Conservation (phyloP, 345 rosid genomes). For the Microthlaspi erraticum region DNA sequence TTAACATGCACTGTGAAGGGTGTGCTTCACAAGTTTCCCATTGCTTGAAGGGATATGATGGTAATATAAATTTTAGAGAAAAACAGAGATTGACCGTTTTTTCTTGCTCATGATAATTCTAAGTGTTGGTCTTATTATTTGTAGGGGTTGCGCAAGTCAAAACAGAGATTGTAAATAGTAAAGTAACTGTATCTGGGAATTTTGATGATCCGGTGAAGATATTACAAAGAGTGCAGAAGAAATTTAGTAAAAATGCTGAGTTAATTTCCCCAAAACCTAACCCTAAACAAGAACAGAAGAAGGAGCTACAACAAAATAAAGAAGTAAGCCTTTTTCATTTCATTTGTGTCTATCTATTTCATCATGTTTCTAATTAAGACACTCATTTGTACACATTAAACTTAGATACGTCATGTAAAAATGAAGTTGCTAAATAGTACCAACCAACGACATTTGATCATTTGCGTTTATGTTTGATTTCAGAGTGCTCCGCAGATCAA, state of each 20-base stretch:
- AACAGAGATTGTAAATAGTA: conserved; percentile 45
- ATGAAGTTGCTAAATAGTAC: background rate
- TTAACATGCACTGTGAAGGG: conserved; percentile 71
- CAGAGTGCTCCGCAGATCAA: conserved; percentile 47
- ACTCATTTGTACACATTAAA: background rate
- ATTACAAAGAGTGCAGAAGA: conserved; percentile 55
- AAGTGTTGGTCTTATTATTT: background rate
- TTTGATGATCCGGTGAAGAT: conserved; percentile 56
- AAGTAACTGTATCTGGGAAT: conserved; percentile 57
- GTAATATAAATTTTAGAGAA: conserved; percentile 37
- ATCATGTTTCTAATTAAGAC: background rate
- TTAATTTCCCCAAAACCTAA: conserved; percentile 59
- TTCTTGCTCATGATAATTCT: background rate
- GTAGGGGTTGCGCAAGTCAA: conserved; percentile 62
- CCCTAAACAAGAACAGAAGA: conserved; percentile 30
- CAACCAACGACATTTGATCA: background rate
- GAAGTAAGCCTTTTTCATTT: conserved; percentile 36
- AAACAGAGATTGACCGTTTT: background rate
- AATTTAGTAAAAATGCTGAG: conserved; percentile 56
- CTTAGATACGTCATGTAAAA: background rate
- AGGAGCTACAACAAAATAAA: conserved; percentile 46
- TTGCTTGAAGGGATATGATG: conserved; percentile 60
- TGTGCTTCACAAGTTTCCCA: conserved; percentile 57
- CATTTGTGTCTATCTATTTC: background rate
- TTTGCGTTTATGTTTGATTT: background rate